Evolutionary conservation across 257 asterid genomes (phyloP).

Genomic region (Lycium barbarum): DNA sequence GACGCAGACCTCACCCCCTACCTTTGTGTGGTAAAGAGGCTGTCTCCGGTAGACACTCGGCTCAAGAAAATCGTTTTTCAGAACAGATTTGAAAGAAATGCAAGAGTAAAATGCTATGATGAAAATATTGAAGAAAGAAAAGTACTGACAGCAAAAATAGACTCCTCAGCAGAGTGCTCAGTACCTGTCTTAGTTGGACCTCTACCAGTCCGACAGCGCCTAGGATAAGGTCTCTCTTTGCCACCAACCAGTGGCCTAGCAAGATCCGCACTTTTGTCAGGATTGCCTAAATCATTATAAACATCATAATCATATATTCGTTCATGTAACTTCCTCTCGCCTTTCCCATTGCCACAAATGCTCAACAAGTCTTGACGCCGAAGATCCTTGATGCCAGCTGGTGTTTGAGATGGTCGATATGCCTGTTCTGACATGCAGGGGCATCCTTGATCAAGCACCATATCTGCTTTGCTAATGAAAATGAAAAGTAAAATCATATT

Average conservation of each 20-base stretch:
- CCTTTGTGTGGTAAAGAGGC: too few relatives aligned
- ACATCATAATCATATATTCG: constrained; percentile 82
- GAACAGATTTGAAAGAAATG: too few relatives aligned
- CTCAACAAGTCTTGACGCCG: constrained; percentile 68
- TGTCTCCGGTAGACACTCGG: too few relatives aligned
- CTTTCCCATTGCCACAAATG: constrained; percentile 74
- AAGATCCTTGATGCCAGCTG: constrained; percentile 80
- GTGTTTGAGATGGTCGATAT: constrained; percentile 84
- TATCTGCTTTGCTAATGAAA: constrained; percentile 10
- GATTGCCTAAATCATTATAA: constrained; percentile 88
- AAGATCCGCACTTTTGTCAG: constrained; percentile 68
- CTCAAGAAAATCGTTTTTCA: too few relatives aligned
- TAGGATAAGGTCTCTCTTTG: constrained; percentile 85
- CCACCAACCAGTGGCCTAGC: constrained; percentile 67
- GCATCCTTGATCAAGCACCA: neutral
- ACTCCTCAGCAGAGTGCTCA: neutral
- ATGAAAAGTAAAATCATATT: constrained; percentile 19
- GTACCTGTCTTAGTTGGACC: constrained; percentile 65
- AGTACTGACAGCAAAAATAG: neutral
- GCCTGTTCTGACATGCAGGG: constrained; percentile 51
- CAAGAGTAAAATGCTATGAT: too few relatives aligned
- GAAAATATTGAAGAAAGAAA: too few relatives aligned
- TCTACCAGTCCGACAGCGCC: constrained; percentile 91
- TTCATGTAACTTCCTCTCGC: constrained; percentile 74
- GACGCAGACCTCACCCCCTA: too few relatives aligned